Evolutionary conservation across 495 filamentous ascomycete species (phyloP), one percentile per base, ranked within the genome.

Genomic region (Aspergillus egyptiacus): DNA sequence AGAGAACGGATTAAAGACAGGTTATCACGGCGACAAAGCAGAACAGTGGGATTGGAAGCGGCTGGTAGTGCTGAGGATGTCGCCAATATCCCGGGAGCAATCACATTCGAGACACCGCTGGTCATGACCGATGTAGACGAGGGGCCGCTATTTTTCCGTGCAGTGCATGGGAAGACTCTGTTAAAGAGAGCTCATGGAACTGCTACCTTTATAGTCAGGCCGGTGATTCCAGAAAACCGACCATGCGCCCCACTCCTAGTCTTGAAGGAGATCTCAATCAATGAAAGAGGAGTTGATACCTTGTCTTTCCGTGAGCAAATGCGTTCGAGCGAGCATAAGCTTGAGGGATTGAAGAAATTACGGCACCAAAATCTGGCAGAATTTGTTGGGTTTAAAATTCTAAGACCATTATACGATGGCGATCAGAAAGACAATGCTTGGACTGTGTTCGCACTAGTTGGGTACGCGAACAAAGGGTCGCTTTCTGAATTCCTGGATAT

Each of bases 371-470:
- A 88, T 64, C 60, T 95, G 19, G 68, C 90, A 4, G 79, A 85
- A 9, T 75, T 96, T 36, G 66, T 94, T 32, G 87, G 87, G 46
- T 95, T 87, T 70, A 86, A 84, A 38, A 87, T 97, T 15, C 67
- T 76, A 38, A 66, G 69, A 22, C 66, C 69, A 24, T 32, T 65
- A 27, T 53, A 53, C 20, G 48, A 56, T 2, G 50, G 58, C 15
- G 48, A 65, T 33, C 57, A 60, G 0, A 33, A 59, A 14, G 67
- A 66, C 33, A 56, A 67, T 22, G 61, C 67, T 17, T 95, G 90
- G 87, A 83, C 77, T n/a, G 78, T 96, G n/a, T 84, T 77, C 53
- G 69, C 91, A 4, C 76, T 96, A n/a, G 78, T 77, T 17, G 85
- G 90, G 38, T 77, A 86, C 54, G 83, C 85, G 1, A 83, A 86